Evolutionary conservation across 1,284 basidiomycete genomes (phyloP), one percentile per base, ranked within the genome.

Genomic region (Ustilago xerochloae): DNA sequence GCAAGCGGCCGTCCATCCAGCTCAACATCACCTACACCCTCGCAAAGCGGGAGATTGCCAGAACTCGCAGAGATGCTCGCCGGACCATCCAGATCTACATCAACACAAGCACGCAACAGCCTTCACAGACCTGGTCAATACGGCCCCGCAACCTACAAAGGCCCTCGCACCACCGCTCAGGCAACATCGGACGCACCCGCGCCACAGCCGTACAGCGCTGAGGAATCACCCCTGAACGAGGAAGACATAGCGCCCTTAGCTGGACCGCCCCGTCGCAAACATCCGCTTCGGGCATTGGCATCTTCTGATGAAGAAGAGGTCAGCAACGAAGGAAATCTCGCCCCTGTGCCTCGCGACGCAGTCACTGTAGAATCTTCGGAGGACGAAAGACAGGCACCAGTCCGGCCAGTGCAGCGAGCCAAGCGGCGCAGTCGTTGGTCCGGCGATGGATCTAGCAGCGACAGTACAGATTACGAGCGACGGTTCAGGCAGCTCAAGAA

Each of bases 401-500:
- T 29, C 2, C 6, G 45, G 32, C n/a, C 53, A 2, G 16, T 57
- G 6, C 18, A 39, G 7, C 59, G 48, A 20, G n/a, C 46, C 8
- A 61, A 53, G 52, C 58, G 70, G n/a, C 52, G 70, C 30, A 73
- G 70, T 41, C 55, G 70, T 32, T 73, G 70, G 70, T 73, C 70
- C 15, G 70, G 65, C 36, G 55, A 68, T 20, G 63, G 61, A 6
- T 61, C 66, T 2, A 61, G 55, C 56, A 64, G 62, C 52, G 79
- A 79, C 48, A 79, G 77, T 55, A 75, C 78, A 28, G 81, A 81
- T 46, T 82, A 82, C 53, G 79, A 79, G 20, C 69, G 75, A 9
- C 76, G 77, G n/a, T 81, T 82, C 63, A 75, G 77, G 10, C 63
- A 76, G 26, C 68, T 83, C 12, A 79, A 77, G 30, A 75, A 75